A percentile compares a stretch with the other conserved stretches of the same genome.
Evolutionary conservation across 1,284 basidiomycete species (phyloP).

Genomic region (Puccinia polysora): DNA sequence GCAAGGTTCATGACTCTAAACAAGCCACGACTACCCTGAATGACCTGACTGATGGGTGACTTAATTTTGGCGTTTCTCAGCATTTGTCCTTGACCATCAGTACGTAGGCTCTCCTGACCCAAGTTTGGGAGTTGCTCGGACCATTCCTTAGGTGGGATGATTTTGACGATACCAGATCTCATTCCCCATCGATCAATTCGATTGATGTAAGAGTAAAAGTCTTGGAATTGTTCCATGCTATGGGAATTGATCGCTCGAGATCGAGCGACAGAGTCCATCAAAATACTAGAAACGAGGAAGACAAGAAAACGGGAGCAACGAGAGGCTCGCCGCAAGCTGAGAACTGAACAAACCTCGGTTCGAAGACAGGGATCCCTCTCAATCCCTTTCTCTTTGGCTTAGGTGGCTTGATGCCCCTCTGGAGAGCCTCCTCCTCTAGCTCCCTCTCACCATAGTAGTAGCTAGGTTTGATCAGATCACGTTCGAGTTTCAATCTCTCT

Average conservation of each 20-base stretch:
- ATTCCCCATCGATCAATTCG: constrained; percentile 79
- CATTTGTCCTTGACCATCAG: constrained; percentile 41
- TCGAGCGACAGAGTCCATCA: background rate
- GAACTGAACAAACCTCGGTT: constrained; percentile 23
- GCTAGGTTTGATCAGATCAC: constrained; percentile 40
- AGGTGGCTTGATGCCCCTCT: constrained; percentile 22
- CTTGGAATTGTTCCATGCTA: constrained; percentile 53
- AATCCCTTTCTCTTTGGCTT: constrained; percentile 28
- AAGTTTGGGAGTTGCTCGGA: constrained; percentile 67
- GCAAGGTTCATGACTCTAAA: constrained; percentile 89
- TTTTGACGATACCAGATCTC: constrained; percentile 82
- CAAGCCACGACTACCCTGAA: constrained; percentile 75
- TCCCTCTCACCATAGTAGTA: constrained; percentile 43
- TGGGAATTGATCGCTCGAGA: background rate
- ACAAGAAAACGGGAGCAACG: background rate
- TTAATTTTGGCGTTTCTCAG: constrained; percentile 64
- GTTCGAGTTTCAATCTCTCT: constrained; percentile 18
- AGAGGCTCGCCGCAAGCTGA: background rate
- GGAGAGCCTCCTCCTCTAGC: constrained; percentile 25
- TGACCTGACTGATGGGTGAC: constrained; percentile 83
- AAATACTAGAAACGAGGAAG: background rate
- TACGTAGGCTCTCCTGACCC: constrained; percentile 60
- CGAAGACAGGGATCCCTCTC: constrained; percentile 41
- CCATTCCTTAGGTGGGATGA: constrained; percentile 91
- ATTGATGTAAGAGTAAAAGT: constrained; percentile 83